phyloP scores from a whole-genome alignment of 1,284 basidiomycete species.

The Bjerkandera adusta region DNA sequence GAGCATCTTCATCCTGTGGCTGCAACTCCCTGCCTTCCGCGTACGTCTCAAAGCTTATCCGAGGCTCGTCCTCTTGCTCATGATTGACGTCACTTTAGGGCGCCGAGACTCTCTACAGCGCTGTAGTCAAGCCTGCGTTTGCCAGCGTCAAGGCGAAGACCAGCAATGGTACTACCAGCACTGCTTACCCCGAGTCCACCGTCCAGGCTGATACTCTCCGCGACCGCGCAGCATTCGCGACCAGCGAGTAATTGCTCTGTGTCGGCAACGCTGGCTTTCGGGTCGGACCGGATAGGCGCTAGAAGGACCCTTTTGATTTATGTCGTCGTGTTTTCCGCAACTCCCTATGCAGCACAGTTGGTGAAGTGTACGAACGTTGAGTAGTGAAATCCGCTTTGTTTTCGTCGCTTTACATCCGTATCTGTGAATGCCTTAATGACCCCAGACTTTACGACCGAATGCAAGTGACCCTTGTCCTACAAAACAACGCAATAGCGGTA shows the following conservation, averaged over 20 bases:
- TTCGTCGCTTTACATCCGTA: too few relatives aligned
- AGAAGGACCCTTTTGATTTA: too few relatives aligned
- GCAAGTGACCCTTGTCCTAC: too few relatives aligned
- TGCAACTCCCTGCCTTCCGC: constrained; percentile 78
- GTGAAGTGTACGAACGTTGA: too few relatives aligned
- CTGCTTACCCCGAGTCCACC: constrained; percentile 25
- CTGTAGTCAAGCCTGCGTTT: constrained; percentile 30
- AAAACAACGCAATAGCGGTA: too few relatives aligned
- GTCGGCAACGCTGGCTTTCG: too few relatives aligned
- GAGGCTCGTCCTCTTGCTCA: constrained; percentile 6
- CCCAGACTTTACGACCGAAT: too few relatives aligned
- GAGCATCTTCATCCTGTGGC: constrained; percentile 85
- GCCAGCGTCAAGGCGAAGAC: constrained; percentile 26
- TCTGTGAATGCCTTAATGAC: too few relatives aligned
- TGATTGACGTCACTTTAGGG: constrained; percentile 23
- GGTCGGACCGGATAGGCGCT: too few relatives aligned
- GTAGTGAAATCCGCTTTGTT: too few relatives aligned
- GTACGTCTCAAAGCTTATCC: constrained; percentile 60
- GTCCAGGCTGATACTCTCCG: constrained; percentile 40
- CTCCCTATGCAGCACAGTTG: too few relatives aligned
- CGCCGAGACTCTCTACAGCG: constrained; percentile 29
- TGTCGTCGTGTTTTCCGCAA: too few relatives aligned
- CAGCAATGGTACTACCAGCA: constrained; percentile 16
- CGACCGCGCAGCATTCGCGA: constrained; percentile 42
- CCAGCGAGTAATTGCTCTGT: constrained; percentile 26